A percentile compares a stretch with the other conserved stretches of the same genome.
phyloP scores from a whole-genome alignment of 1,284 basidiomycete genomes.

The Lignosus rhinocerotis region DNA sequence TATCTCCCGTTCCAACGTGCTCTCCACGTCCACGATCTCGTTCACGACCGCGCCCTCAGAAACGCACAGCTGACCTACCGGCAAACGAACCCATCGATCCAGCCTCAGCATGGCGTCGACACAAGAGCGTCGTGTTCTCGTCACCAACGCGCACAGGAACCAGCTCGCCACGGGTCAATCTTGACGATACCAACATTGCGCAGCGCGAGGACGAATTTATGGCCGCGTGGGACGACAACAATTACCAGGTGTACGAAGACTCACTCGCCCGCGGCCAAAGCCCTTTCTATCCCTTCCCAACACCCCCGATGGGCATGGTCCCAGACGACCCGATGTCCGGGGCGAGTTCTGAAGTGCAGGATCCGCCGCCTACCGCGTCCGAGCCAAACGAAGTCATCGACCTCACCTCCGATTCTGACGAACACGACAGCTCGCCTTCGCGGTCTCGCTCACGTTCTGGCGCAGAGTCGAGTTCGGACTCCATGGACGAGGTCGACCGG shows the following conservation, averaged over 20 bases:
- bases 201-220: neutral
- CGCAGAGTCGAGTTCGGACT: slow-evolving; percentile 1
- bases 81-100: neutral
- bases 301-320: neutral
- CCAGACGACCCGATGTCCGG: slow-evolving; percentile 6
- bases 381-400: slow-evolving; percentile 19
- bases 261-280: neutral
- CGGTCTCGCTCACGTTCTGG: neutral
- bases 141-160: slow-evolving; percentile 2
- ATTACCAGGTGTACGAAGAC: slow-evolving; percentile 2
- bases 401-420: slow-evolving; percentile 7
- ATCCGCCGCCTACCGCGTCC: slow-evolving; percentile 8
- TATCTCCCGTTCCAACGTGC: neutral
- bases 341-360: slow-evolving; percentile 6
- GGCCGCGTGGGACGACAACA: slow-evolving; percentile 1
- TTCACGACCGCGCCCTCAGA: neutral
- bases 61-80: neutral
- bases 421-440: neutral
- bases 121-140: slow-evolving; percentile 12
- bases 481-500: slow-evolving; percentile 8
- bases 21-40: slow-evolving; percentile 6
- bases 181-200: neutral
- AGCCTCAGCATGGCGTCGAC: slow-evolving; percentile 6
- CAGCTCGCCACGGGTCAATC: neutral
- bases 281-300: neutral